These are phyloP conservation scores for Goffeauzyma gilvescens DNA, from an alignment of 768 basidiomycete genomes.

Conservation along the genomic window DNA sequence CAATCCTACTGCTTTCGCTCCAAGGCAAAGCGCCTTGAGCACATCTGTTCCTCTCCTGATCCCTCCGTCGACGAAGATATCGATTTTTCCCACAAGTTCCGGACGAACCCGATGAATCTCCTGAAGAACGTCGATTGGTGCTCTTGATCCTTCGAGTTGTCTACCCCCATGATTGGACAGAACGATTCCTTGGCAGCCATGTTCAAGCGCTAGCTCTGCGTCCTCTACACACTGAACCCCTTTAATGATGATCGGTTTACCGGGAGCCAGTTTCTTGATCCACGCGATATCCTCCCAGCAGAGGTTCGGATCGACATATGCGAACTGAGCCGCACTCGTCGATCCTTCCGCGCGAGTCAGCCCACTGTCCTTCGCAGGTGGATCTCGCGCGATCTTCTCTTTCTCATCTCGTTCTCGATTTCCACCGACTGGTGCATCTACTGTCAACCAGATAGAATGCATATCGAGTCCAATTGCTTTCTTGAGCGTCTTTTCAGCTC, in stretches of 20 bases:
- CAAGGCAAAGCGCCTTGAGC: slow-evolving; percentile 37
- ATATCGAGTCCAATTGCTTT: slow-evolving; percentile 23
- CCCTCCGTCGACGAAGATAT: slow-evolving; percentile 39
- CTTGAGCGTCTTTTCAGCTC: slow-evolving; percentile 20
- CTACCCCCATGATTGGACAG: slow-evolving; percentile 37
- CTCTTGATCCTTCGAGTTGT: slow-evolving; percentile 53
- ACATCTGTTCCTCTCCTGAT: slow-evolving; percentile 39
- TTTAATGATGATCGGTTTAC: slow-evolving; percentile 32
- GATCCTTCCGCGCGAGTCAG: slow-evolving; percentile 9
- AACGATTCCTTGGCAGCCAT: slow-evolving; percentile 35
- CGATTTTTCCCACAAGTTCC: slow-evolving; percentile 33
- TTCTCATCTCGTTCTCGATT: slow-evolving; percentile 13
- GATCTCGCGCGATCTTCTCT: slow-evolving; percentile 14
- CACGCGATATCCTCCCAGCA: slow-evolving; percentile 30
- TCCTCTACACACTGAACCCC: slow-evolving; percentile 32
- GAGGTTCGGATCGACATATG: slow-evolving; percentile 17
- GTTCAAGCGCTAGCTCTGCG: slow-evolving; percentile 30
- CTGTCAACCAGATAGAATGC: slow-evolving; percentile 27
- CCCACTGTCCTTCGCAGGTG: slow-evolving; percentile 17
- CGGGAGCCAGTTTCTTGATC: slow-evolving; percentile 24
- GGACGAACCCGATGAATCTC: slow-evolving; percentile 35
- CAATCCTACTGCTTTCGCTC: slow-evolving; percentile 68
- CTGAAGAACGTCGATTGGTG: slow-evolving; percentile 45
- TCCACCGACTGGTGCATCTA: slow-evolving; percentile 19
- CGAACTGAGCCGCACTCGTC: slow-evolving; percentile 10